Percentiles rank a stretch among this genome's conserved stretches.
phyloP scores from a whole-genome alignment of 306 rosid species.

The Vicia sativa region DNA sequence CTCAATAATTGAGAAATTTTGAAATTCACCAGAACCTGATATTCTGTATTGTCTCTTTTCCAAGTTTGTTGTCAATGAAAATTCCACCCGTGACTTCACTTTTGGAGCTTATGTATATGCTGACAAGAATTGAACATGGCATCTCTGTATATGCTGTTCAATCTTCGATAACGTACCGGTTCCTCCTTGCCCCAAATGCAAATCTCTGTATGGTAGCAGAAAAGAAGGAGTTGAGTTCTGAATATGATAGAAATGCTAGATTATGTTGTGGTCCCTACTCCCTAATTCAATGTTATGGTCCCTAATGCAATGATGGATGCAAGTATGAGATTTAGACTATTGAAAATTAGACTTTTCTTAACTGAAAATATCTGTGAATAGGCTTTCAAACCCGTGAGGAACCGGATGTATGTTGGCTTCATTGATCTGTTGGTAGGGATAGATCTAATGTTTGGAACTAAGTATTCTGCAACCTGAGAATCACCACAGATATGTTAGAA shows the following conservation, averaged over 20 bases:
- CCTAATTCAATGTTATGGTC: background rate
- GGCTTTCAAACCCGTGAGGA: conserved; percentile 92
- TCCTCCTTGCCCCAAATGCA: conserved; percentile 97
- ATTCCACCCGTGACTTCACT: conserved; percentile 19
- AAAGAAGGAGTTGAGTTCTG: conserved; percentile 24
- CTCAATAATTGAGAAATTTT: conserved; percentile 19
- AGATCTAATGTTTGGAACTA: conserved; percentile 87
- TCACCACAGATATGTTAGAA: conserved; percentile 15
- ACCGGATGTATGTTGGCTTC: conserved; percentile 84
- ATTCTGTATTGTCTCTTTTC: background rate
- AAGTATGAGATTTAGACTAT: conserved; percentile 1
- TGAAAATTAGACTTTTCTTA: conserved; percentile 44
- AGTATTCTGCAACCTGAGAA: conserved; percentile 80
- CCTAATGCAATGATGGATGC: conserved; percentile 19
- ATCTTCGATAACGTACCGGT: conserved; percentile 75
- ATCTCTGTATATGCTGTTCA: conserved; percentile 42
- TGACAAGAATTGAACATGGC: conserved; percentile 16
- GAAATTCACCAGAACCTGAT: background rate
- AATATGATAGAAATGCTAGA: conserved; percentile 19
- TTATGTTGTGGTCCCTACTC: conserved; percentile 9
- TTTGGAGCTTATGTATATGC: conserved; percentile 11
- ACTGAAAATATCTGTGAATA: conserved; percentile 93
- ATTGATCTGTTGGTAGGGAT: conserved; percentile 59
- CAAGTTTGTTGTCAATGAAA: background rate
- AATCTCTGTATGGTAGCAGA: conserved; percentile 61